These are phyloP conservation scores for Colletotrichum australisinense DNA, from an alignment of 2,329 filamentous ascomycete species.

Conservation along the genomic window DNA sequence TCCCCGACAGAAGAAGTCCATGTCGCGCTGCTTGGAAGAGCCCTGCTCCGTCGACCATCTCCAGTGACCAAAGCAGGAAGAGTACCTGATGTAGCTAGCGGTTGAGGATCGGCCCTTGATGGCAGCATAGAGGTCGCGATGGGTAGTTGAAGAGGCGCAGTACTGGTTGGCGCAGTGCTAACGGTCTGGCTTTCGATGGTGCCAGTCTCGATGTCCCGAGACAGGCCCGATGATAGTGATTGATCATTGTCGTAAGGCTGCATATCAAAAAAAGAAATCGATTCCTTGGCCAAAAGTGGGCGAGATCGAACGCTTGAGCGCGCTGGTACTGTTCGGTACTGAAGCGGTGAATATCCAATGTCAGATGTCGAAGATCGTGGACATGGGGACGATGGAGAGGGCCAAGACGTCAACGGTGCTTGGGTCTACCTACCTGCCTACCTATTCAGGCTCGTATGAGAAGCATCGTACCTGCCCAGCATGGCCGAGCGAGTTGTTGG, in stretches of 20 bases:
- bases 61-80: constrained; percentile 36
- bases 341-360: not conserved
- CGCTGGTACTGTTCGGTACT: not conserved
- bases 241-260: constrained; percentile 44
- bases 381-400: not conserved
- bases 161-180: constrained; percentile 33
- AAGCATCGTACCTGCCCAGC: not conserved
- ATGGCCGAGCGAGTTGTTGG: not conserved
- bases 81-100: constrained; percentile 29
- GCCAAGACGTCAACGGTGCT: not conserved
- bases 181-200: constrained; percentile 21
- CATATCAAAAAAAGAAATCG: constrained; percentile 40
- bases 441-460: not conserved
- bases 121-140: not conserved
- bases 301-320: not conserved
- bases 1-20: constrained; percentile 70
- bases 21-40: constrained; percentile 59
- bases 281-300: constrained; percentile 2
- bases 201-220: constrained; percentile 38
- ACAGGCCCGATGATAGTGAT: constrained; percentile 37
- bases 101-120: not conserved
- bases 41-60: constrained; percentile 35
- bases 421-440: not conserved
- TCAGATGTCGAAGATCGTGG: not conserved
- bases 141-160: constrained; percentile 8